phyloP scores from a whole-genome alignment of 441 rosid genomes.

The Corymbia citriodora region DNA sequence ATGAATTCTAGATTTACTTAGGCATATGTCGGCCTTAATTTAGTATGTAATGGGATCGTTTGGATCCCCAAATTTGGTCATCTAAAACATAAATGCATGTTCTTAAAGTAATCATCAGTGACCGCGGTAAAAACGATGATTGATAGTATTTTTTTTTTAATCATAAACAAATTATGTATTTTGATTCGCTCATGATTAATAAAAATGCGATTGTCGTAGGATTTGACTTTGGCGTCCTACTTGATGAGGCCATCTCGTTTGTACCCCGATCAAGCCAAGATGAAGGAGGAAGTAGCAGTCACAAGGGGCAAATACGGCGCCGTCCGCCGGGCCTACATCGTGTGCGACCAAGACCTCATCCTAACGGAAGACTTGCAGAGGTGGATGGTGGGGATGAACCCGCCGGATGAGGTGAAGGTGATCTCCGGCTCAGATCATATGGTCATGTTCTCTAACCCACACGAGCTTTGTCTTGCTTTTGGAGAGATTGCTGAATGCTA shows the following conservation, averaged over 20 bases:
- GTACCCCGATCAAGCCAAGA: neutral
- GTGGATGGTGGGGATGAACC: slow-evolving; percentile 27
- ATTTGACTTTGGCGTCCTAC: slow-evolving; percentile 1
- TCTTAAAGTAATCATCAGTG: no score
- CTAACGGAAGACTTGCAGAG: slow-evolving; percentile 12
- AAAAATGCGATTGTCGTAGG: no score
- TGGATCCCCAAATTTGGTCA: neutral
- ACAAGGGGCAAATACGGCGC: slow-evolving; percentile 19
- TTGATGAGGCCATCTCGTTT: slow-evolving; percentile 9
- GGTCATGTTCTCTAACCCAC: slow-evolving; percentile 31
- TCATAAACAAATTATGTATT: no score
- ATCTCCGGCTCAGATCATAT: slow-evolving; percentile 29
- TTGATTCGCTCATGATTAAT: no score
- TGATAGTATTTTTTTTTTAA: no score
- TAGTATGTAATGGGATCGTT: neutral
- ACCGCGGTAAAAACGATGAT: no score
- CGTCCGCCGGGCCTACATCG: slow-evolving; percentile 13
- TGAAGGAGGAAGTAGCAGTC: neutral
- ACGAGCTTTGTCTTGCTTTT: slow-evolving; percentile 17
- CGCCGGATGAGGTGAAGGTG: slow-evolving; percentile 16
- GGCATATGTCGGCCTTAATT: neutral
- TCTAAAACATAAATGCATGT: no score
- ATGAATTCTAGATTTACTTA: neutral
- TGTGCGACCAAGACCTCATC: slow-evolving; percentile 6
- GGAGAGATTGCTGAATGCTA: slow-evolving; percentile 12